Evolutionary conservation across 108 stramenopile genomes (phyloP), one percentile per base, ranked within the genome.

Genomic region (Tribonema minus): DNA sequence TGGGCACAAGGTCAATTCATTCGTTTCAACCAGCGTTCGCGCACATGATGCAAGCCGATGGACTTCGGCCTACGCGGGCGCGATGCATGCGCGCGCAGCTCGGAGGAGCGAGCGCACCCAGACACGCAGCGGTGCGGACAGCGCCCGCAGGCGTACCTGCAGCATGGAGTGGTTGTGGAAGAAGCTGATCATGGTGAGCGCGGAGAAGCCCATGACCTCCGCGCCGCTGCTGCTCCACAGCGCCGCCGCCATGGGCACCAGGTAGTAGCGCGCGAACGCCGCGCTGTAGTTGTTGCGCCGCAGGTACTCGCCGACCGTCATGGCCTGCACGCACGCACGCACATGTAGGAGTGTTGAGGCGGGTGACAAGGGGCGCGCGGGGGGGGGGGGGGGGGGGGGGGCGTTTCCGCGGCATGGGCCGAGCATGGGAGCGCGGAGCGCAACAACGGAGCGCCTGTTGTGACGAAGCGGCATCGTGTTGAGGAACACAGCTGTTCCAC

Each of bases 161-260:
- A 98, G 81, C 93, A 98, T 94, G 61, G 87, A 83, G 88, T 98
- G 97, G 85, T 96, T 96, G 88, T 89, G 91, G 78, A 96, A 74
- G 76, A 98, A 98, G 29, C 86, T 87, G 75, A 94, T 87, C 66
- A 98, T 81, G 41, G 91, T 88, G 5, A 41, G 67, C 9, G 92
- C 91, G 2, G 95, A 94, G 77, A 93, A 93, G 12, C 82, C 46
- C 76, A 92, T 63, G 5, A 95, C 93, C 69, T 95, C 92, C 23
- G 87, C 90, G 63, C 91, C 83, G 26, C 88, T 86, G 2, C 91
- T 90, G 37, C 84, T 86, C 96, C 97, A 96, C 25, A 96, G 61
- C 3, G 96, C 95, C 27, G 94, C 96, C 86, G 92, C 92, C 93
- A 97, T 95, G 60, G 97, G 96, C 4, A 95, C 68, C 41, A 97